Conservation (phyloP, 2,329 filamentous ascomycete species). For the Aspergillus sp. region DNA sequence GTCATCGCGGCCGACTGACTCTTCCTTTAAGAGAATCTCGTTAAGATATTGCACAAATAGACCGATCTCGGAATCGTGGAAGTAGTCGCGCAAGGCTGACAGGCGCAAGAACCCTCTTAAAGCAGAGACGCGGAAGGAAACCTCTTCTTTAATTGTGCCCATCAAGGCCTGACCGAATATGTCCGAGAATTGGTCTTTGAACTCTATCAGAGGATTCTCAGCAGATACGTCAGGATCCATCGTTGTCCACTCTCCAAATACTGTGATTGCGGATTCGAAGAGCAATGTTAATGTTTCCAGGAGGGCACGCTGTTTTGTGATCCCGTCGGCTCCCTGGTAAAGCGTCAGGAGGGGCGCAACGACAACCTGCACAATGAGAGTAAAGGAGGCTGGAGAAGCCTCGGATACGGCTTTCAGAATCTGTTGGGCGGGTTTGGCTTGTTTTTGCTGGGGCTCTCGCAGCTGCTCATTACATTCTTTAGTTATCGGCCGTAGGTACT, state of each 20-base stretch:
- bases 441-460: slow-evolving; percentile 67
- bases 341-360: slow-evolving; percentile 59
- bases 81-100: slow-evolving; percentile 47
- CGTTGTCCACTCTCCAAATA: slow-evolving; percentile 57
- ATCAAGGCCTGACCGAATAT: slow-evolving; percentile 58
- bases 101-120: slow-evolving; percentile 49
- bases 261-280: slow-evolving; percentile 56
- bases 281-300: slow-evolving; percentile 61
- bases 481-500: slow-evolving; percentile 60
- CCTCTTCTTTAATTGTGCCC: slow-evolving; percentile 52
- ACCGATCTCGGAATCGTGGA: slow-evolving; percentile 54
- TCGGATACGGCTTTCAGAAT: slow-evolving; percentile 59
- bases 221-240: slow-evolving; percentile 36
- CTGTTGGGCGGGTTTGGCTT: slow-evolving; percentile 63
- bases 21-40: slow-evolving; percentile 61
- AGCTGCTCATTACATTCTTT: slow-evolving; percentile 69
- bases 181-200: slow-evolving; percentile 53
- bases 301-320: slow-evolving; percentile 62
- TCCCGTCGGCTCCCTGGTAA: slow-evolving; percentile 61
- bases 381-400: slow-evolving; percentile 56
- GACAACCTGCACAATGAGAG: slow-evolving; percentile 56
- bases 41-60: slow-evolving; percentile 59
- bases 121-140: slow-evolving; percentile 51
- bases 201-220: slow-evolving; percentile 47
- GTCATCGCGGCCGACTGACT: slow-evolving; percentile 56